Evolutionary conservation across 257 asterid genomes (phyloP).

Genomic region (Leonotis leonurus): DNA sequence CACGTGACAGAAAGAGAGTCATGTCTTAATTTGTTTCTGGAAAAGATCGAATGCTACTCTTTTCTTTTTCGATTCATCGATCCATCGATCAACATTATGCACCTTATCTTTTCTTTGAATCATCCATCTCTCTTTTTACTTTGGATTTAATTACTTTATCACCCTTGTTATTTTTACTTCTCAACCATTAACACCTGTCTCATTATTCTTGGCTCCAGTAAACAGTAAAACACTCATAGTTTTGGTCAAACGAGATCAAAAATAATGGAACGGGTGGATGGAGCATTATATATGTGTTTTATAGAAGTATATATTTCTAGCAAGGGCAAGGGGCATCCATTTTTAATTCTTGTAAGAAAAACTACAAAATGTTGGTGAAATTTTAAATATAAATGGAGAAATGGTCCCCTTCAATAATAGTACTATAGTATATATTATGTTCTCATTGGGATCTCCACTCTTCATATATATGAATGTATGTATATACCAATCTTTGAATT

Average conservation of each 20-base stretch:
- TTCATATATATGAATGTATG: neutral
- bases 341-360: neutral
- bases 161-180: no score
- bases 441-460: slow-evolving; percentile 16
- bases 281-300: no score
- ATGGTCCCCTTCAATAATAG: slow-evolving; percentile 20
- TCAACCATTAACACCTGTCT: no score
- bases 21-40: slow-evolving; percentile 2
- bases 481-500: slow-evolving; percentile 7
- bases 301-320: no score
- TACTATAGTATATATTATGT: no score
- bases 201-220: no score
- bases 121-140: neutral
- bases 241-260: no score
- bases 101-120: neutral
- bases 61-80: neutral
- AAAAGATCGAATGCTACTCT: slow-evolving; percentile 8
- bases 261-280: no score
- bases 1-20: slow-evolving; percentile 21
- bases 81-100: neutral
- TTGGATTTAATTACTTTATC: no score
- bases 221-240: no score
- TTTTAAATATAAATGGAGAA: neutral
- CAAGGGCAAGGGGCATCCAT: no score
- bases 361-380: neutral